phyloP scores from a whole-genome alignment of 495 filamentous ascomycete species.

The Peziza echinospora region DNA sequence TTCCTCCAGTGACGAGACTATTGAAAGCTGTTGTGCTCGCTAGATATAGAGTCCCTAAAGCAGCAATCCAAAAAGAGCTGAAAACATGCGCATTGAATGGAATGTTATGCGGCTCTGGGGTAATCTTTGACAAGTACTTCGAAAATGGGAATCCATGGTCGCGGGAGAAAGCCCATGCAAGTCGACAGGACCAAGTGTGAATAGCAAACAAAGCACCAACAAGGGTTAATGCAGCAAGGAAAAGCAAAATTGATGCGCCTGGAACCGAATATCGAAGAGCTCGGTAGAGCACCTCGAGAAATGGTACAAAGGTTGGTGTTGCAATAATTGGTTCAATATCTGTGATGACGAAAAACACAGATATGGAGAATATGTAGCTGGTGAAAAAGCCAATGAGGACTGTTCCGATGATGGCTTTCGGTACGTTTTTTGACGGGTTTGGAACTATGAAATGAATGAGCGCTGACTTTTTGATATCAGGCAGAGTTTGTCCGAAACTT shows the following conservation, averaged over 20 bases:
- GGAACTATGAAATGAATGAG: too few relatives aligned
- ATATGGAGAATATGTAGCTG: slow-evolving; percentile 29
- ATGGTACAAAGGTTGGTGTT: slow-evolving; percentile 12
- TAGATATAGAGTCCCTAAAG: slow-evolving; percentile 13
- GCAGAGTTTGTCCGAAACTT: too few relatives aligned
- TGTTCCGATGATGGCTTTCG: slow-evolving; percentile 31
- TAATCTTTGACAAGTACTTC: slow-evolving; percentile 5
- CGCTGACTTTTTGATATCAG: too few relatives aligned
- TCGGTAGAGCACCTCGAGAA: slow-evolving; percentile 12
- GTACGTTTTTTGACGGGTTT: slow-evolving; percentile 25
- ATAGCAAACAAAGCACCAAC: slow-evolving; percentile 14
- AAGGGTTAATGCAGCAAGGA: slow-evolving; percentile 12
- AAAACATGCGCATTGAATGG: slow-evolving; percentile 13
- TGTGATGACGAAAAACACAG: slow-evolving; percentile 32
- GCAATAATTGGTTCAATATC: slow-evolving; percentile 22
- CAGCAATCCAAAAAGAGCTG: slow-evolving; percentile 11
- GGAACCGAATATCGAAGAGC: slow-evolving; percentile 8
- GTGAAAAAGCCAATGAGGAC: slow-evolving; percentile 29
- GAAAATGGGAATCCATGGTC: slow-evolving; percentile 16
- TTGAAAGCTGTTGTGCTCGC: slow-evolving; percentile 12
- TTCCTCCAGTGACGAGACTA: slow-evolving; percentile 11
- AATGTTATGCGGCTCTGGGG: slow-evolving; percentile 5
- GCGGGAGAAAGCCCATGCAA: slow-evolving; percentile 17
- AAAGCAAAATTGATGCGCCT: slow-evolving; percentile 9
- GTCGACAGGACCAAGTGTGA: slow-evolving; percentile 18